These are phyloP conservation scores for Vachellia pachyceras DNA, from an alignment of 306 rosid species.

Conservation along the genomic window DNA sequence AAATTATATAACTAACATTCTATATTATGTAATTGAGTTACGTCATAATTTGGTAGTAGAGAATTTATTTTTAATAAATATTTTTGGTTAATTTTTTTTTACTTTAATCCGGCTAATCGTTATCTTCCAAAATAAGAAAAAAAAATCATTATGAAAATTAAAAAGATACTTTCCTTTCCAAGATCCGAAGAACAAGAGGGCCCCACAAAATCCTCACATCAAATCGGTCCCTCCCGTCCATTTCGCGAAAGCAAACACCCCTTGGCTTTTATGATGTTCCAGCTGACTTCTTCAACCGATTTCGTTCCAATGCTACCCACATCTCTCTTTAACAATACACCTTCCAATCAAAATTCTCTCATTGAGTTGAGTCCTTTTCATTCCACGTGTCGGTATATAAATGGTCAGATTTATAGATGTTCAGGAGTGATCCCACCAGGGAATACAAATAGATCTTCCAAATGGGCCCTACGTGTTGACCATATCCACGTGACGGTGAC, in stretches of 20 bases:
- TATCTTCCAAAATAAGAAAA: too few relatives aligned
- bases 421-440: not conserved
- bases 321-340: not conserved
- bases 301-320: not conserved
- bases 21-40: too few relatives aligned
- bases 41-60: too few relatives aligned
- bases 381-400: not conserved
- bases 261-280: not conserved
- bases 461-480: constrained; percentile 49
- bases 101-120: too few relatives aligned
- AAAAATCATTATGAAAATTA: too few relatives aligned
- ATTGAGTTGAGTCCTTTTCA: accelerated
- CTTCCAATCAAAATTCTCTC: constrained; percentile 2
- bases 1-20: too few relatives aligned
- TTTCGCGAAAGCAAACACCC: constrained; percentile 23
- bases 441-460: not conserved
- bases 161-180: not conserved
- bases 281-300: constrained; percentile 40
- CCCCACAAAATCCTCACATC: constrained; percentile 30
- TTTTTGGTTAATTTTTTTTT: too few relatives aligned
- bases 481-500: constrained; percentile 52
- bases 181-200: constrained; percentile 10
- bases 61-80: too few relatives aligned
- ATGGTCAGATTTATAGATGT: accelerated
- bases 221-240: constrained; percentile 11